phyloP scores from a whole-genome alignment of 345 rosid species.

The Corymbia maculata region DNA sequence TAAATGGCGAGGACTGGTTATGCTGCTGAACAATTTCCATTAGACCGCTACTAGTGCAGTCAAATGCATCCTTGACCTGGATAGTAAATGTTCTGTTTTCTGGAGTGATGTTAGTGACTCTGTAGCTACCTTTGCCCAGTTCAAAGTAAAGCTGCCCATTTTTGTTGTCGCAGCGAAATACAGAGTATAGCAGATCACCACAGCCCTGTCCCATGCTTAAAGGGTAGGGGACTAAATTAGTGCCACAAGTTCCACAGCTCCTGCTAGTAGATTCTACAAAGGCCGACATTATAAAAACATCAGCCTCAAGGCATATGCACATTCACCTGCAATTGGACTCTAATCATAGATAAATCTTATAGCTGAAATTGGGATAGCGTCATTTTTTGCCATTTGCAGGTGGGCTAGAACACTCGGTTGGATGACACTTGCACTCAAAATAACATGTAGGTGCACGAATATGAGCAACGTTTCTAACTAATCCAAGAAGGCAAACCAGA shows the following conservation, averaged over 20 bases:
- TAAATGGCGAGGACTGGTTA: background rate
- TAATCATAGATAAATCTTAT: background rate
- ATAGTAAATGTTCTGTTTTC: background rate
- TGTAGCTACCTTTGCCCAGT: rapidly evolving
- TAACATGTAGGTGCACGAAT: background rate
- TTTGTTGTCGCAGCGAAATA: background rate
- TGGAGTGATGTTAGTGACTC: background rate
- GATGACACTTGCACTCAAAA: no score
- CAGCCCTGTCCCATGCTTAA: constrained; percentile 3
- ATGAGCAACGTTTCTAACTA: background rate
- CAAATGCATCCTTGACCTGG: background rate
- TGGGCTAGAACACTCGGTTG: background rate
- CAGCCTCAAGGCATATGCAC: background rate
- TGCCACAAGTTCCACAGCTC: constrained; percentile 13
- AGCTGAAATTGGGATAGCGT: background rate
- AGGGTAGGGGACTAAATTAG: constrained; percentile 14
- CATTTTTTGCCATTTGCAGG: background rate
- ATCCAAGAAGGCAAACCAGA: no score
- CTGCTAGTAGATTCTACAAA: background rate
- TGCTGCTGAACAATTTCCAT: background rate
- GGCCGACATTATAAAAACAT: background rate
- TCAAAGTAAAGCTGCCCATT: background rate
- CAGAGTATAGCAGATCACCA: constrained; percentile 9
- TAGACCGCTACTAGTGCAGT: background rate
- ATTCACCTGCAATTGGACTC: background rate